phyloP scores from a whole-genome alignment of 1,284 basidiomycete species.

The Kalmanozyma brasiliensis region DNA sequence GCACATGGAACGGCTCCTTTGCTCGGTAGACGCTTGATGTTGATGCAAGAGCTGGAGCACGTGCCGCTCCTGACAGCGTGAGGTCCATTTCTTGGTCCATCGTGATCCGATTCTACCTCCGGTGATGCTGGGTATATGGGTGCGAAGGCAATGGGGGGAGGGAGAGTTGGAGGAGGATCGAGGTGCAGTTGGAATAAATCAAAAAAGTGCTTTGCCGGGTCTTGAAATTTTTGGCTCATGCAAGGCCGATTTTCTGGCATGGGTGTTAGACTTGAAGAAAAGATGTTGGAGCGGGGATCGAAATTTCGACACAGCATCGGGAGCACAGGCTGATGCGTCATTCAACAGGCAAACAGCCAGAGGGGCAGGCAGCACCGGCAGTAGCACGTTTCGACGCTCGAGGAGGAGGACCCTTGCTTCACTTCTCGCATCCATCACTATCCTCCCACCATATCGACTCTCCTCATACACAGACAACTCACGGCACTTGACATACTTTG shows the following conservation, averaged over 20 bases:
- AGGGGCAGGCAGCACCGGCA: slow-evolving; percentile 7
- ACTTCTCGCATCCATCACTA: slow-evolving; percentile 13
- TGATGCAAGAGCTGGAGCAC: slow-evolving; percentile 34
- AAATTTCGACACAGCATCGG: slow-evolving; percentile 6
- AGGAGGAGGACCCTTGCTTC: neutral
- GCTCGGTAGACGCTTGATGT: slow-evolving; percentile 25
- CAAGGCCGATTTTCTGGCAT: too few relatives aligned
- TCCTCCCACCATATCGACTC: neutral
- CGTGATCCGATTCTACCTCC: neutral
- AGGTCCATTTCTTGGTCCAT: slow-evolving; percentile 39
- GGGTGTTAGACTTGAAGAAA: neutral
- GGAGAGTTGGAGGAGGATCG: neutral
- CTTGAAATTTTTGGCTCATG: slow-evolving; percentile 6
- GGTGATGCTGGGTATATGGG: neutral
- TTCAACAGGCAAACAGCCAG: too few relatives aligned
- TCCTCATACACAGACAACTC: neutral
- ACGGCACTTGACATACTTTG: too few relatives aligned
- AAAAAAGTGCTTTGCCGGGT: slow-evolving; percentile 3
- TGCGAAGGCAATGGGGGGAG: neutral
- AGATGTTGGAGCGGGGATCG: slow-evolving; percentile 8
- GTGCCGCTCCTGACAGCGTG: slow-evolving; percentile 39
- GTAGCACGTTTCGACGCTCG: too few relatives aligned
- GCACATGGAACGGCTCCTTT: slow-evolving; percentile 43
- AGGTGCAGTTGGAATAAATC: slow-evolving; percentile 1
- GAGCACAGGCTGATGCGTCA: slow-evolving; percentile 33